Percentiles rank a stretch among this genome's conserved stretches.
Conservation (phyloP, 257 asterid genomes). For the Fraxinus quadrangulata region DNA sequence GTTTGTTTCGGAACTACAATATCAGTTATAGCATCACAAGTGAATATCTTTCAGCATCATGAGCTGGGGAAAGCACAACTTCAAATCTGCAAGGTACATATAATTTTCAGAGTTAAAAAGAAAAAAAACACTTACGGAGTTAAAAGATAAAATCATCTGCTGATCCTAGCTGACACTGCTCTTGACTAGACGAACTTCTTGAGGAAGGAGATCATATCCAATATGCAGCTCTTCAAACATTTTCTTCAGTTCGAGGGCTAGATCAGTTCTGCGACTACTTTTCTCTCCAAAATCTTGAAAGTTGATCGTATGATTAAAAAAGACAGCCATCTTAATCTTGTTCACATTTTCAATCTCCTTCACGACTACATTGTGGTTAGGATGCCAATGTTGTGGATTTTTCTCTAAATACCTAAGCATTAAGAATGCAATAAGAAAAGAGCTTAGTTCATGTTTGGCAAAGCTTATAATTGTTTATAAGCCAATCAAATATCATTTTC, state of each 20-base stretch:
- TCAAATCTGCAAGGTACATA: background rate
- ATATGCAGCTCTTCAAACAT: constrained; percentile 74
- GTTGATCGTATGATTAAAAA: constrained; percentile 78
- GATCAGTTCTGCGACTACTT: constrained; percentile 60
- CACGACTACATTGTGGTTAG: constrained; percentile 81
- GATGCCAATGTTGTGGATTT: constrained; percentile 74
- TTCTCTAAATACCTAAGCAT: constrained; percentile 48
- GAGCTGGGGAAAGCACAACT: background rate
- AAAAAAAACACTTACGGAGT: background rate
- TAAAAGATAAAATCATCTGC: constrained; percentile 33
- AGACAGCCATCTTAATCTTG: constrained; percentile 80
- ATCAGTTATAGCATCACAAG: background rate
- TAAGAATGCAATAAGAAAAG: background rate
- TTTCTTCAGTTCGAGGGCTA: constrained; percentile 75
- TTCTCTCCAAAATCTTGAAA: constrained; percentile 70
- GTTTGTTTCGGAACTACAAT: background rate
- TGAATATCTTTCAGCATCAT: background rate
- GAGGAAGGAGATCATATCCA: constrained; percentile 78
- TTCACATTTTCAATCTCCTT: constrained; percentile 87
- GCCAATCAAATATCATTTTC: no score
- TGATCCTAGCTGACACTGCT: constrained; percentile 32
- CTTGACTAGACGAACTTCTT: constrained; percentile 60
- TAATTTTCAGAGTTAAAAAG: background rate
- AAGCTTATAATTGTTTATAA: no score
- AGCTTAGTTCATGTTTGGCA: no score